These are phyloP conservation scores for Fusarium buxicola DNA, from an alignment of 2,329 filamentous ascomycete species.

Conservation along the genomic window DNA sequence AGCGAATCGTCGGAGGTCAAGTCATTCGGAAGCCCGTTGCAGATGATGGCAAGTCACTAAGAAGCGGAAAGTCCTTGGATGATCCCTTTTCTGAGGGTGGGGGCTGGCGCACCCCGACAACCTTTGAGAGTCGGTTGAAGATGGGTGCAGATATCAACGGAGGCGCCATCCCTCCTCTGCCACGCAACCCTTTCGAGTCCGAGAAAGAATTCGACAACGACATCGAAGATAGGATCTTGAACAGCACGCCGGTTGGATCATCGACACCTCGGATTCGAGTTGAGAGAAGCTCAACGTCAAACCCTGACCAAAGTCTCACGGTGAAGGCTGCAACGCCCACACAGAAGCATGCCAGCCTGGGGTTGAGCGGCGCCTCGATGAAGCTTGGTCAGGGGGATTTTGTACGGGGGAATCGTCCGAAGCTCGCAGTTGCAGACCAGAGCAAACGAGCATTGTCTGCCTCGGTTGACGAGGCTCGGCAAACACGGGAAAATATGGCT, in stretches of 20 bases:
- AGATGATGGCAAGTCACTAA: conserved; percentile 46
- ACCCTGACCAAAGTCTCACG: conserved; percentile 28
- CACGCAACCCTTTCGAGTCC: conserved; percentile 49
- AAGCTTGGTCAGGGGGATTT: conserved; percentile 2
- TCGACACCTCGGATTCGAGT: conserved; percentile 53
- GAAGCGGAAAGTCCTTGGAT: conserved; percentile 44
- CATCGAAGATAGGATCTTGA: conserved; percentile 54
- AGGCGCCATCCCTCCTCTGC: conserved; percentile 5
- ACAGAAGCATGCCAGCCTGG: conserved; percentile 9
- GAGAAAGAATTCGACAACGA: conserved; percentile 54
- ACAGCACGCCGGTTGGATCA: conserved; percentile 50
- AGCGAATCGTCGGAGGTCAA: conserved; percentile 47
- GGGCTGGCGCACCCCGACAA: conserved; percentile 35
- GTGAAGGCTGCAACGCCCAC: conserved; percentile 7
- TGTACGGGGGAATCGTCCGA: neutral
- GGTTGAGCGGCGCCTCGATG: conserved; percentile 1
- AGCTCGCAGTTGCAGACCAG: neutral
- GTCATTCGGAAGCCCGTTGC: conserved; percentile 47
- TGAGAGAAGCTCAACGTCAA: conserved; percentile 30
- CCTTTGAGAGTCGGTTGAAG: conserved; percentile 41
- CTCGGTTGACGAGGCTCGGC: conserved; percentile 17
- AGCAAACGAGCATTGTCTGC: conserved; percentile 13
- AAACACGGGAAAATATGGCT: conserved; percentile 5
- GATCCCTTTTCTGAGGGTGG: conserved; percentile 47
- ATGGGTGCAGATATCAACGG: conserved; percentile 8